These are phyloP conservation scores for Russula sp. DNA, from an alignment of 768 basidiomycete genomes.

Conservation along the genomic window DNA sequence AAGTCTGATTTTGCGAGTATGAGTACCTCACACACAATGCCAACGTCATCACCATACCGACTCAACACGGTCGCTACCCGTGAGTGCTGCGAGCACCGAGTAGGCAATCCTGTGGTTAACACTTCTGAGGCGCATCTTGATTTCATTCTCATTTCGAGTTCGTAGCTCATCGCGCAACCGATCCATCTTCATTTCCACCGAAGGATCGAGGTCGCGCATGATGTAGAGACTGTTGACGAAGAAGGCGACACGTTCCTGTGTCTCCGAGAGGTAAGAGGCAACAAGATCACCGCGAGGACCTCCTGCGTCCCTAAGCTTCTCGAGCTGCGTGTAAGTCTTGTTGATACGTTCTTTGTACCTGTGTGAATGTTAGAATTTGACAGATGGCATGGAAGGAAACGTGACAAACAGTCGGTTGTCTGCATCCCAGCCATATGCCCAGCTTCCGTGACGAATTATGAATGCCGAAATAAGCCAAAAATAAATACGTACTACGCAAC, in stretches of 20 bases:
- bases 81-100: constrained; percentile 8
- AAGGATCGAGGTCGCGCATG: constrained; percentile 5
- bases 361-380: background rate
- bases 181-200: constrained; percentile 10
- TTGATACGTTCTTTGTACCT: constrained; percentile 4
- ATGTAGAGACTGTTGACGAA: constrained; percentile 7
- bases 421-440: constrained; percentile 20
- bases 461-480: background rate
- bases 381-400: background rate
- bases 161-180: constrained; percentile 12
- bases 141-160: background rate
- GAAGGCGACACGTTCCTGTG: background rate
- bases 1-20: background rate
- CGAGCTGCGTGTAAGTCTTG: constrained; percentile 6
- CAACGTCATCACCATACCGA: background rate
- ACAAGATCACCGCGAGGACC: constrained; percentile 1
- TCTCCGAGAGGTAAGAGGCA: background rate
- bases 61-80: constrained; percentile 12
- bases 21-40: background rate
- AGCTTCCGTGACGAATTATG: background rate
- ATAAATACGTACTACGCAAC: constrained; percentile 7
- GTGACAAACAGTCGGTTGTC: constrained; percentile 12
- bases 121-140: constrained; percentile 10
- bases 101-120: constrained; percentile 15
- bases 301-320: constrained; percentile 4